Base-by-base conservation (phyloP, 2,329 filamentous ascomycete species). In the Calonectria montana region DNA sequence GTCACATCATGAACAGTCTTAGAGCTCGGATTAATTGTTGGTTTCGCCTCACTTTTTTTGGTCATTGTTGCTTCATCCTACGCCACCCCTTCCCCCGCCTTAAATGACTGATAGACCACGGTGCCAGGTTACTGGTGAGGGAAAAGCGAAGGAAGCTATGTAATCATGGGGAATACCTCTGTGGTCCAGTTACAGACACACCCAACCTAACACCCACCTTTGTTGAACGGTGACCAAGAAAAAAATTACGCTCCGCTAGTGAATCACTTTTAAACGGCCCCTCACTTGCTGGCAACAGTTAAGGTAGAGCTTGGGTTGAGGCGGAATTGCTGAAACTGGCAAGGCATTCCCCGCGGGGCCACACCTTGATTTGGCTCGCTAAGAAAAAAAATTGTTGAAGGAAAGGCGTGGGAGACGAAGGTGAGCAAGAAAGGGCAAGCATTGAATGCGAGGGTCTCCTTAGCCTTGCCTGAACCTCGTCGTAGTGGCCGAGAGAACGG, bases 401-500 rank as follows among this genome's bases (percentile, higher is more conserved):
- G 39, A 55, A 31, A 67, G 43, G 65, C 37, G 47, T n/a, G 45
- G 45, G 23, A 39, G 53, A 41, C 7, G 37, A 62, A 66, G 64
- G 64, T 66, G 64, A 65, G 63, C 12, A 6, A 21, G 53, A 39
- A 35, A 59, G 53, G 53, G 53, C 37, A 35, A 59, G 53, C 35
- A 39, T 39, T 25, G 31, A 39, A 59, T 39, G 35, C 21, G 29
- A 59, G 53, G 53, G 53, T 59, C 57, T 45, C 62, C 21, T 66
- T 66, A 55, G 64, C 45, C 45, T 65, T 65, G 62, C n/a, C 31
- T 67, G 39, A 53, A 61, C 53, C 48, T 62, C 61, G 31, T 29
- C 43, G 43, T 75, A 69, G 64, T 63, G 66, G 69, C 66, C 71
- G 63, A 76, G 67, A 73, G 67, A 43, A 45, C 35, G 23, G 25